Conservation (phyloP, 2,329 filamentous ascomycete genomes). For the Neurospora sp. region DNA sequence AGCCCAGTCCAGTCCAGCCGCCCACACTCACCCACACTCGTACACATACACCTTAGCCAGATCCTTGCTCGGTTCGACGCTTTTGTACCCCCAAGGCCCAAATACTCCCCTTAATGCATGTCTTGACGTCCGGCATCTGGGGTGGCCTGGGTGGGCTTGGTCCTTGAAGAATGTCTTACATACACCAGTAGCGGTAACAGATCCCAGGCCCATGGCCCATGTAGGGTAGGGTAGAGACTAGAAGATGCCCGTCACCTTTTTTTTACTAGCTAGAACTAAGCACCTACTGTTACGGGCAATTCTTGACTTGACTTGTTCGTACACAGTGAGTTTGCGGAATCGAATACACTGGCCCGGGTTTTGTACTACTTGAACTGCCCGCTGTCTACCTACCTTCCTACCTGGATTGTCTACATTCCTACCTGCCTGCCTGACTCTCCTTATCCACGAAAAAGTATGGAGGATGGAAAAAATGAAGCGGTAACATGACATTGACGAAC, state of each 20-base stretch:
- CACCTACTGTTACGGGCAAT: background rate
- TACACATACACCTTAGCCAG: background rate
- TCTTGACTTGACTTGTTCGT: background rate
- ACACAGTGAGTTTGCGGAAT: background rate
- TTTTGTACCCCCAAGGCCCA: background rate
- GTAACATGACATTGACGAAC: background rate
- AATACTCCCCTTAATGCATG: background rate
- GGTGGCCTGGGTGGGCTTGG: background rate
- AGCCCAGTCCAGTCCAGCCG: background rate
- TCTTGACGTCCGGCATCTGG: background rate
- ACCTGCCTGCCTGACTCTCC: background rate
- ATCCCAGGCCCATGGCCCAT: background rate
- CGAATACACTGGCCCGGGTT: background rate
- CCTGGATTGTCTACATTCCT: background rate
- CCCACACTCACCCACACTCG: background rate
- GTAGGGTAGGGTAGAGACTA: background rate
- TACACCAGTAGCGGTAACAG: background rate
- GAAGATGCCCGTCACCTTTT: background rate
- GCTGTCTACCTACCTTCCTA: background rate
- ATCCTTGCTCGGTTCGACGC: background rate
- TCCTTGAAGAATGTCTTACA: background rate
- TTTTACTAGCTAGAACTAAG: background rate
- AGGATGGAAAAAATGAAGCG: background rate
- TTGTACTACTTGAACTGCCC: background rate
- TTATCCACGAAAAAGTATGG: background rate